Conservation (phyloP, 1,139 yeast genomes). For the Saccharomycopsis hybrid region DNA sequence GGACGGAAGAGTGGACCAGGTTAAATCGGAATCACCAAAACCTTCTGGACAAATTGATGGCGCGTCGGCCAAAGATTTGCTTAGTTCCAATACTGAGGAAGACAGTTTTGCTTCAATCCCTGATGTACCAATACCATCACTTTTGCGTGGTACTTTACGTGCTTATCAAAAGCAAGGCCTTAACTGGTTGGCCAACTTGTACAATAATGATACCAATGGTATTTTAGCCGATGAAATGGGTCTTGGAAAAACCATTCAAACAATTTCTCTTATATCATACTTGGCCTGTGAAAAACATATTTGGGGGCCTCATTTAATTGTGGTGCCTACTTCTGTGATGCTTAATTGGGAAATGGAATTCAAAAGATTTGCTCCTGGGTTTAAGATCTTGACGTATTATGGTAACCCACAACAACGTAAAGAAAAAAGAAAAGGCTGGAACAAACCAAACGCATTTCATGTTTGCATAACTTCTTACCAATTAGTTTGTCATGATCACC, state of each 20-base stretch:
- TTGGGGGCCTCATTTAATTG: constrained; percentile 97
- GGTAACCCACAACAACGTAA: constrained; percentile 98
- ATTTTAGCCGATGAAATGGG: constrained; percentile 99
- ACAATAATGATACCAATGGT: constrained; percentile 90
- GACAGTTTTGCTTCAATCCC: constrained; percentile 46
- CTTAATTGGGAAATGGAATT: constrained; percentile 99
- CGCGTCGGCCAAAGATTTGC: too few species aligned
- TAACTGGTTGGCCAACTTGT: constrained; percentile 93
- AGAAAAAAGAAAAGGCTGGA: constrained; percentile 96
- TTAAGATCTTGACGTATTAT: constrained; percentile 89
- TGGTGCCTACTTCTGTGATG: constrained; percentile 98
- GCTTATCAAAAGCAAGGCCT: constrained; percentile 94
- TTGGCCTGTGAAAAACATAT: constrained; percentile 88
- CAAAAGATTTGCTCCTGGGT: constrained; percentile 96
- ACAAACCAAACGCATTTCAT: constrained; percentile 91
- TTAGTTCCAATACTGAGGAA: constrained; percentile 24
- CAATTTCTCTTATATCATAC: constrained; percentile 79
- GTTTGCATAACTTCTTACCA: constrained; percentile 97
- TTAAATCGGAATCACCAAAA: too few species aligned
- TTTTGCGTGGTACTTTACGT: constrained; percentile 77
- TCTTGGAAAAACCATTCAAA: constrained; percentile 93
- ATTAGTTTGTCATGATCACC: constrained; percentile 92
- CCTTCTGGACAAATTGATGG: background rate
- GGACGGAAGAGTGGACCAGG: background rate
- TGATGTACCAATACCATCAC: constrained; percentile 63